Conservation (phyloP, 2,329 filamentous ascomycete genomes). For the Colletotrichum sp. region DNA sequence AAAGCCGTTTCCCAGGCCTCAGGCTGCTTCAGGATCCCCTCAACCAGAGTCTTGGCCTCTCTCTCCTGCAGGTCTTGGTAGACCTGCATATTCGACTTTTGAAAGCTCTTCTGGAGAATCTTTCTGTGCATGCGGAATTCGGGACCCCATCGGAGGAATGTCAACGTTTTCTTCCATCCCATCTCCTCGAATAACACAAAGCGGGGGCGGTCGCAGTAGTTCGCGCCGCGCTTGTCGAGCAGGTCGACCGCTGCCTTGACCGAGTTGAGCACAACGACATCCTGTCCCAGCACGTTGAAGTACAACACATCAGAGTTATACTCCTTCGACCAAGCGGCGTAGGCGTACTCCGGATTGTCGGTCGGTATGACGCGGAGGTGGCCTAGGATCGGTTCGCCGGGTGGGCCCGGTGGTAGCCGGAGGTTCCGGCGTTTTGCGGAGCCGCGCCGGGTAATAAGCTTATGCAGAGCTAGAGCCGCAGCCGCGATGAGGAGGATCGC, state of each 20-base stretch:
- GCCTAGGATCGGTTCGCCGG: conserved; percentile 45
- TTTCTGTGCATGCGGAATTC: conserved; percentile 47
- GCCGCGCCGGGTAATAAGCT: background rate
- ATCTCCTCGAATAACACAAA: conserved; percentile 48
- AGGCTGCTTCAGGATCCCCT: conserved; percentile 34
- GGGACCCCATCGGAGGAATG: conserved; percentile 46
- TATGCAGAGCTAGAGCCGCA: background rate
- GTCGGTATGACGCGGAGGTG: conserved; percentile 47
- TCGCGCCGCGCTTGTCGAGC: conserved; percentile 48
- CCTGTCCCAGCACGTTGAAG: conserved; percentile 33
- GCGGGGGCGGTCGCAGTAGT: conserved; percentile 48
- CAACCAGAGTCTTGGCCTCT: conserved; percentile 25
- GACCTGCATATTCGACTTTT: conserved; percentile 36
- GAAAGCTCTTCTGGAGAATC: conserved; percentile 47
- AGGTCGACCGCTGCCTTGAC: conserved; percentile 45
- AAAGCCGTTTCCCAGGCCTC: conserved; percentile 41
- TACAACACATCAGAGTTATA: conserved; percentile 52
- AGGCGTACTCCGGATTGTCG: conserved; percentile 34
- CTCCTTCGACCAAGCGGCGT: conserved; percentile 40
- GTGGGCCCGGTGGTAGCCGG: conserved; percentile 36
- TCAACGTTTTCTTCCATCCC: conserved; percentile 51
- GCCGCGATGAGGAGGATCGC: conserved; percentile 7
- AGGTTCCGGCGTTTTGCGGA: background rate
- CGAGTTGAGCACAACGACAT: conserved; percentile 47
- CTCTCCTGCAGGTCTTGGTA: conserved; percentile 32